phyloP scores from a whole-genome alignment of 768 basidiomycete genomes.

The Leucogyrophana mollusca region DNA sequence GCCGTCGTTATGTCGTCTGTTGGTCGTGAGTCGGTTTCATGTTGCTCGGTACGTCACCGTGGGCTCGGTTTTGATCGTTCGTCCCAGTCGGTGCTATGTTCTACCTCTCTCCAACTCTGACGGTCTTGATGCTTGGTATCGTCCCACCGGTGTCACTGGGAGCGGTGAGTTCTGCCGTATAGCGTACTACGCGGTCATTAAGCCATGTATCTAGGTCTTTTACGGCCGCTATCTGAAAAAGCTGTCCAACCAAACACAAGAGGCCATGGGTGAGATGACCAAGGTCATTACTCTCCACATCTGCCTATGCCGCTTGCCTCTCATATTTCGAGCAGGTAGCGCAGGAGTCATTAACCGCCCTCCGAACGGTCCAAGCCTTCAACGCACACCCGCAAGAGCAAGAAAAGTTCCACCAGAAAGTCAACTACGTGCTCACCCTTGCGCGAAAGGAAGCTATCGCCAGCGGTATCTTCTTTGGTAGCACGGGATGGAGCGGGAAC shows the following conservation, averaged over 20 bases:
- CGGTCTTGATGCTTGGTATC: constrained; percentile 87
- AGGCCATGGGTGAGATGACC: constrained; percentile 95
- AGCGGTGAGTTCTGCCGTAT: constrained; percentile 50
- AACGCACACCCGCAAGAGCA: constrained; percentile 82
- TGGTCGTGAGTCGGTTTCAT: constrained; percentile 59
- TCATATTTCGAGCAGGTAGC: constrained; percentile 64
- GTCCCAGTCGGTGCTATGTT: constrained; percentile 88
- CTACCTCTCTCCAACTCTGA: constrained; percentile 85
- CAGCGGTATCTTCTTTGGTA: constrained; percentile 90
- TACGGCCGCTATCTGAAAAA: constrained; percentile 95
- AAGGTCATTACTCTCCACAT: constrained; percentile 42
- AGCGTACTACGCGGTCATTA: constrained; percentile 11
- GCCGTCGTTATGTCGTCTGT: constrained; percentile 93
- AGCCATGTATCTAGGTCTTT: constrained; percentile 61
- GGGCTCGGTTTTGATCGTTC: background rate
- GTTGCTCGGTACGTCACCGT: background rate
- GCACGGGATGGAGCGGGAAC: constrained; percentile 91
- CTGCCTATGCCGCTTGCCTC: too few species aligned
- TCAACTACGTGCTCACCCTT: constrained; percentile 66
- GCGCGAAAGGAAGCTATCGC: constrained; percentile 88
- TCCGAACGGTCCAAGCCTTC: constrained; percentile 89
- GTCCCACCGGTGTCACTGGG: constrained; percentile 88
- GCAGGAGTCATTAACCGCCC: constrained; percentile 83
- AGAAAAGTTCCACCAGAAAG: constrained; percentile 66
- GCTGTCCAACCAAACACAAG: constrained; percentile 89